Percentiles rank a stretch among this genome's conserved stretches.
Evolutionary conservation across 768 basidiomycete genomes (phyloP).

Genomic region (Leccinum fibrillosum): DNA sequence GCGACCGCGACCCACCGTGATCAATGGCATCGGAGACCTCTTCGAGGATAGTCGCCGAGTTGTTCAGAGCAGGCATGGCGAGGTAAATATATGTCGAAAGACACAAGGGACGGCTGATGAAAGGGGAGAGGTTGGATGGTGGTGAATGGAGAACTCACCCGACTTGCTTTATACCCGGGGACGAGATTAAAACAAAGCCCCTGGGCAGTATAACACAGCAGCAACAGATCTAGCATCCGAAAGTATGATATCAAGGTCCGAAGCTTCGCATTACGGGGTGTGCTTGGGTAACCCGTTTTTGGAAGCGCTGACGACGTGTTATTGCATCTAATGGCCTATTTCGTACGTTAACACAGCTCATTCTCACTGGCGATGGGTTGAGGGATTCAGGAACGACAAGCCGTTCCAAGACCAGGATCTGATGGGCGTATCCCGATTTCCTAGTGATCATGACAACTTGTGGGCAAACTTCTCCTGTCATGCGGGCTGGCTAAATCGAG

Average conservation of each 20-base stretch:
- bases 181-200: constrained; percentile 6
- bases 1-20: constrained; percentile 34
- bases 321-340: constrained; percentile 13
- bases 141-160: not conserved
- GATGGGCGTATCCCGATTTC: constrained; percentile 9
- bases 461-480: constrained; percentile 7
- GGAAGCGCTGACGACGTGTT: constrained; percentile 15
- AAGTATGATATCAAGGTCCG: constrained; percentile 19
- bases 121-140: constrained; percentile 1
- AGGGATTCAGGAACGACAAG: not conserved
- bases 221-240: constrained; percentile 11
- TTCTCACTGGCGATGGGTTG: constrained; percentile 7
- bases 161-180: constrained; percentile 19
- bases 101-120: not conserved
- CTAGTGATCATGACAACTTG: constrained; percentile 16
- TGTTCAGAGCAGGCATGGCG: constrained; percentile 26
- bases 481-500: constrained; percentile 5
- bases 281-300: constrained; percentile 15
- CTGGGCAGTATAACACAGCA: constrained; percentile 6
- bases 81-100: not conserved
- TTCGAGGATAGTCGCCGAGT: constrained; percentile 37
- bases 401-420: constrained; percentile 14
- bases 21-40: constrained; percentile 47
- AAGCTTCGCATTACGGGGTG: constrained; percentile 15
- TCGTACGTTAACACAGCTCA: not conserved